Conservation (phyloP, 257 asterid species). For the Solanum infundibuliforme region DNA sequence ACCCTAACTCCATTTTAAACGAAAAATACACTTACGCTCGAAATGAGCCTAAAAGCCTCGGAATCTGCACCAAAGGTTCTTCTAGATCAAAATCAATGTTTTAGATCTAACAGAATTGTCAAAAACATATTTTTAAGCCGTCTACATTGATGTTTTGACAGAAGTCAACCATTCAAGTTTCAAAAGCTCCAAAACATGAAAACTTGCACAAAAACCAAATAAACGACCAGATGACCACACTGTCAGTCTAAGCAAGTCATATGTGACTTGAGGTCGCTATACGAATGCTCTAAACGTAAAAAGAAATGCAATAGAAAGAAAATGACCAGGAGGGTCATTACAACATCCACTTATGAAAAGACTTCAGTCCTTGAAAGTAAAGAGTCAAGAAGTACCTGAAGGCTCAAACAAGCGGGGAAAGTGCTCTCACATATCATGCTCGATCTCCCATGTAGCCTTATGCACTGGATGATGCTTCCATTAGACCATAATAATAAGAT, state of each 20-base stretch:
- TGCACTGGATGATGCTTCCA: not conserved
- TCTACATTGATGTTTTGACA: no score
- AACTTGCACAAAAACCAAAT: not conserved
- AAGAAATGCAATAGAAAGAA: not conserved
- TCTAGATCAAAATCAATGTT: not conserved
- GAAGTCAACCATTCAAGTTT: not conserved
- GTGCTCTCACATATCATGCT: no score
- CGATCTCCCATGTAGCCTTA: not conserved
- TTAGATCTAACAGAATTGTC: no score
- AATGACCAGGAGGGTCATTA: not conserved
- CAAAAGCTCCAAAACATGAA: not conserved
- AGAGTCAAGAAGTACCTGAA: no score
- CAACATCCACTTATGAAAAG: not conserved
- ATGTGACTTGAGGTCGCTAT: not conserved
- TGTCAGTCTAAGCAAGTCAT: not conserved
- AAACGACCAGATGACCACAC: not conserved
- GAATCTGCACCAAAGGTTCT: not conserved
- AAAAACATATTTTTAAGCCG: no score
- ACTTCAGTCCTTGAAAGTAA: not conserved
- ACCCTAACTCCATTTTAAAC: not conserved
- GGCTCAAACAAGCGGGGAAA: no score
- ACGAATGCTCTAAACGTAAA: no score
- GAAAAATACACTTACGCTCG: not conserved
- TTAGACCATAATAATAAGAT: not conserved
- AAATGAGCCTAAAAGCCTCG: not conserved